Evolutionary conservation across 352 stramenopile genomes (phyloP).

Genomic region (Pythium periplocum): DNA sequence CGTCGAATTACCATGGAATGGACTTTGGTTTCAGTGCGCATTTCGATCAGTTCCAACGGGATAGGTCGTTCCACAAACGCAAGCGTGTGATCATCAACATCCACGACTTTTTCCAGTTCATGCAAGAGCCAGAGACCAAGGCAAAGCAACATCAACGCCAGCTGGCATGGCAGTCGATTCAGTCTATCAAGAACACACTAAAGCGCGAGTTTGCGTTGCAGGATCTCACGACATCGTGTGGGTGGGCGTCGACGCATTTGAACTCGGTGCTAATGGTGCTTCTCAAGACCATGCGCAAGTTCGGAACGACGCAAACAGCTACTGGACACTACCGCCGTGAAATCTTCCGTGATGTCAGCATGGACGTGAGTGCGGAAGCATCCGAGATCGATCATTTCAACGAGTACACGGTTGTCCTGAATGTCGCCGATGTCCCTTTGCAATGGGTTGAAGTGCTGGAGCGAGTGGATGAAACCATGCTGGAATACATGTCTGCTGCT

Average conservation of each 20-base stretch:
- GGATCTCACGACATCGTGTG: slow-evolving; percentile 43
- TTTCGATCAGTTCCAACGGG: slow-evolving; percentile 33
- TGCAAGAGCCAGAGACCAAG: slow-evolving; percentile 29
- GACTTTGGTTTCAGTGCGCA: slow-evolving; percentile 36
- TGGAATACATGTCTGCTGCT: slow-evolving; percentile 38
- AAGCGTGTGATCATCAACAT: slow-evolving; percentile 31
- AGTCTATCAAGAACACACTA: slow-evolving; percentile 42
- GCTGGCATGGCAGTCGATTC: slow-evolving; percentile 46
- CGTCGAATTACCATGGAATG: slow-evolving; percentile 21
- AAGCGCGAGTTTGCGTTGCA: slow-evolving; percentile 44
- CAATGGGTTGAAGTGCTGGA: slow-evolving; percentile 66
- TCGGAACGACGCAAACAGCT: slow-evolving; percentile 9
- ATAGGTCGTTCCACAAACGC: slow-evolving; percentile 8
- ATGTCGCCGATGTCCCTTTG: slow-evolving; percentile 52
- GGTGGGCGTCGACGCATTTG: slow-evolving; percentile 54
- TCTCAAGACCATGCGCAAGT: slow-evolving; percentile 53
- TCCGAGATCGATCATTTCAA: slow-evolving; percentile 54
- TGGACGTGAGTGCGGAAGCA: slow-evolving; percentile 27
- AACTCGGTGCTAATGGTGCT: slow-evolving; percentile 57
- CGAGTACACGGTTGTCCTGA: slow-evolving; percentile 51
- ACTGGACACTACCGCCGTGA: not conserved
- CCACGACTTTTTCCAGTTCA: slow-evolving; percentile 33
- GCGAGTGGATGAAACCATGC: slow-evolving; percentile 39
- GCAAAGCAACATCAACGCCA: slow-evolving; percentile 30
- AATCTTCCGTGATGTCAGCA: slow-evolving; percentile 24